Evolutionary conservation across 2,329 filamentous ascomycete genomes (phyloP).

Genomic region (Exserohilum turcica): DNA sequence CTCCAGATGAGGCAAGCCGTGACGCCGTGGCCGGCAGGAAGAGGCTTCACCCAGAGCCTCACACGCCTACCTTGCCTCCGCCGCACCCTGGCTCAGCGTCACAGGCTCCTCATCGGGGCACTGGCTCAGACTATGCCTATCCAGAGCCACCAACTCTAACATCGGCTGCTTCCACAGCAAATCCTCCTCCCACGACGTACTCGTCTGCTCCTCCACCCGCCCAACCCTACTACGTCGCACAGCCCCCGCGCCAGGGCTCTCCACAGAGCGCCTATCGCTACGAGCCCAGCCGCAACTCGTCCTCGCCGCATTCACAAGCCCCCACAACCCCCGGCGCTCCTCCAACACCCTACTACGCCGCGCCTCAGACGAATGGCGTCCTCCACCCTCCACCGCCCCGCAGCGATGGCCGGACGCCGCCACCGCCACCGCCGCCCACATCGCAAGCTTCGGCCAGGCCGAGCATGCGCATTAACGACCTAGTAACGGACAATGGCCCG

Average conservation of each 20-base stretch:
- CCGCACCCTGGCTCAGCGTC: conserved; percentile 53
- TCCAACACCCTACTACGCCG: conserved; percentile 39
- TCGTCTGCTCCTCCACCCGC: conserved; percentile 44
- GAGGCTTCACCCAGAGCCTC: conserved; percentile 55
- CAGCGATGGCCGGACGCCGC: conserved; percentile 49
- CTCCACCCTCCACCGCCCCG: conserved; percentile 44
- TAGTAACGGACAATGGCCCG: conserved; percentile 46
- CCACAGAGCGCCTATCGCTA: conserved; percentile 52
- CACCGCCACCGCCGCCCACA: conserved; percentile 47
- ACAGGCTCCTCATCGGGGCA: conserved; percentile 46
- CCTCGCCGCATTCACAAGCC: conserved; percentile 50
- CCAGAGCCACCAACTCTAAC: conserved; percentile 53
- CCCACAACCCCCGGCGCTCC: conserved; percentile 43
- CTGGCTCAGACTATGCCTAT: conserved; percentile 49
- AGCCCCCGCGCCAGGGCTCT: conserved; percentile 48
- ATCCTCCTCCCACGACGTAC: conserved; percentile 49
- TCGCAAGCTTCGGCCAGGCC: conserved; percentile 40
- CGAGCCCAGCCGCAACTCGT: conserved; percentile 49
- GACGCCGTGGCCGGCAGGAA: conserved; percentile 51
- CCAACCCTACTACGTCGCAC: conserved; percentile 50
- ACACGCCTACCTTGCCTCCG: conserved; percentile 57
- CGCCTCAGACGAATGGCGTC: conserved; percentile 36
- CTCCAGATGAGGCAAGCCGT: conserved; percentile 47
- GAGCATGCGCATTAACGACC: conserved; percentile 52
- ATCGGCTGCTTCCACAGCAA: conserved; percentile 53